phyloP scores from a whole-genome alignment of 805 yeast genomes.

The Lipomyces sp. region DNA sequence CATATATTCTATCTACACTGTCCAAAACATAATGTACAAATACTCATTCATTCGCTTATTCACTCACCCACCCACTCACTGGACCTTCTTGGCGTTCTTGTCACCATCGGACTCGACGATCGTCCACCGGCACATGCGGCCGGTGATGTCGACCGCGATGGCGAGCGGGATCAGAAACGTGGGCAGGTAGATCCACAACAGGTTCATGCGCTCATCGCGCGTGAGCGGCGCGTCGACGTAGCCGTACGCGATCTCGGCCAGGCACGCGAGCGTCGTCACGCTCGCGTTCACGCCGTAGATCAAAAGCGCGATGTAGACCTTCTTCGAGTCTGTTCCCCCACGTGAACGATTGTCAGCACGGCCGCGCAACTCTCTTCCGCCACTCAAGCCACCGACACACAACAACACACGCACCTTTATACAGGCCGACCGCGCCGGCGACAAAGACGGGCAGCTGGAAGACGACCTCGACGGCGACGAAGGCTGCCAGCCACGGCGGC shows the following conservation, averaged over 20 bases:
- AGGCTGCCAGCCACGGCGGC: slow-evolving; percentile 71
- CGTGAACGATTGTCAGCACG: slow-evolving; percentile 27
- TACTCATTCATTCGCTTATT: too few relatives aligned
- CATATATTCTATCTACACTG: too few relatives aligned
- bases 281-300: slow-evolving; percentile 82
- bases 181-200: slow-evolving; percentile 62
- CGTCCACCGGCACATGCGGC: slow-evolving; percentile 26
- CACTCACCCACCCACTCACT: too few relatives aligned
- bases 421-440: slow-evolving; percentile 41
- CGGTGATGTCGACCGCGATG: slow-evolving; percentile 48
- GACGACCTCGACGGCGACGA: slow-evolving; percentile 67
- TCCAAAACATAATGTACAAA: too few relatives aligned
- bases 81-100: too few relatives aligned
- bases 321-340: slow-evolving; percentile 19
- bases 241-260: slow-evolving; percentile 34
- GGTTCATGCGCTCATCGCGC: slow-evolving; percentile 37
- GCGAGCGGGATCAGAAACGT: slow-evolving; percentile 62
- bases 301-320: slow-evolving; percentile 46
- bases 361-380: neutral
- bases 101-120: neutral
- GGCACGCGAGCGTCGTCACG: slow-evolving; percentile 72
- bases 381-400: neutral
- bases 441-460: slow-evolving; percentile 79
- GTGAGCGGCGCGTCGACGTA: slow-evolving; percentile 12
- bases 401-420: slow-evolving; percentile 34